Conservation (phyloP, 1,139 yeast species). For the Debaryomycetaceae sp. region DNA sequence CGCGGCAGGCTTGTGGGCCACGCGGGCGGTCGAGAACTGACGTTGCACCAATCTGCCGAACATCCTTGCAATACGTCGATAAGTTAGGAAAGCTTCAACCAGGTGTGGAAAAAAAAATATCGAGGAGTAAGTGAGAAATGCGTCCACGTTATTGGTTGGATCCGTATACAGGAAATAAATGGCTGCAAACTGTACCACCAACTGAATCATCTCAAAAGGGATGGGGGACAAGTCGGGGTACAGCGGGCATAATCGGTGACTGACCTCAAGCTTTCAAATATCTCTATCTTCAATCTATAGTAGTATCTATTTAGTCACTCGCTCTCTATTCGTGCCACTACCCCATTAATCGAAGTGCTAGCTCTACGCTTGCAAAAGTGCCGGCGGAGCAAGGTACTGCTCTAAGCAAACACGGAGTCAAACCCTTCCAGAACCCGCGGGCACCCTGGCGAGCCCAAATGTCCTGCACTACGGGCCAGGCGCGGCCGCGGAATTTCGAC, state of each 20-base stretch:
- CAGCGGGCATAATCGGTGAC: neutral
- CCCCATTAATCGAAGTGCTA: constrained; percentile 56
- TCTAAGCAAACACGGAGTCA: constrained; percentile 63
- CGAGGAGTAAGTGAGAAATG: constrained; percentile 10
- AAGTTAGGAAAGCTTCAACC: neutral
- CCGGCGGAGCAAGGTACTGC: constrained; percentile 77
- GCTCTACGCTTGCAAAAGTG: constrained; percentile 73
- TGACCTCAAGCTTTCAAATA: neutral
- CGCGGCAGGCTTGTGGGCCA: constrained; percentile 22
- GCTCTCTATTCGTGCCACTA: constrained; percentile 27
- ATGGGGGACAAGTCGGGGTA: neutral
- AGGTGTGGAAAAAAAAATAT: no score
- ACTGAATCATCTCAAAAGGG: neutral
- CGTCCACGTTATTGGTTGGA: constrained; percentile 9
- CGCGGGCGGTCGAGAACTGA: constrained; percentile 9
- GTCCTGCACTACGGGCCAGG: constrained; percentile 40
- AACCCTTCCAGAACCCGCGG: constrained; percentile 67
- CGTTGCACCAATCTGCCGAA: constrained; percentile 6
- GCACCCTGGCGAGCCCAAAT: constrained; percentile 47
- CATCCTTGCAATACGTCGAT: no score
- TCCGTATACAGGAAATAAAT: constrained; percentile 10
- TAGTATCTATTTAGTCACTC: constrained; percentile 1
- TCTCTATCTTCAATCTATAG: neutral
- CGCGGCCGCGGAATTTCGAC: constrained; percentile 43
- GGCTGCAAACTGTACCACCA: no score